Evolutionary conservation across 306 rosid genomes (phyloP).

Genomic region (Lathyrus oleraceus): DNA sequence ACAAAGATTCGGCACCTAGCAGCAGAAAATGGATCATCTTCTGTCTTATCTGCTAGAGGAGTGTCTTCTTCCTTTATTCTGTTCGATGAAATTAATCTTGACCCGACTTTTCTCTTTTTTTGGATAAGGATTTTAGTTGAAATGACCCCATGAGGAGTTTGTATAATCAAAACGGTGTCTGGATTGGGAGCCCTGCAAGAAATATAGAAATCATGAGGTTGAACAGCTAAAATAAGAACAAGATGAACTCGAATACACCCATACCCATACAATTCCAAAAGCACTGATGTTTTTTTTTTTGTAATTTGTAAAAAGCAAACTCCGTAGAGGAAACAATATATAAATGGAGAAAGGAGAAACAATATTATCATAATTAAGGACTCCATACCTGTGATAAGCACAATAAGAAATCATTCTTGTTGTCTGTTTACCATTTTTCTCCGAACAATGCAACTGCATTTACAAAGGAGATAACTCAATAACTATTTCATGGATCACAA

Average conservation of each 20-base stretch:
- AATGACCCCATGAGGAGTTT: slow-evolving; percentile 72
- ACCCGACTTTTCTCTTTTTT: slow-evolving; percentile 70
- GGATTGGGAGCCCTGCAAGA: slow-evolving; percentile 89
- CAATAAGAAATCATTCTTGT: slow-evolving; percentile 85
- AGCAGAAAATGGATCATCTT: slow-evolving; percentile 69
- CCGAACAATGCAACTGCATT: slow-evolving; percentile 76
- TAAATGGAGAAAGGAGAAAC: slow-evolving; percentile 3
- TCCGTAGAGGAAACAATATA: slow-evolving; percentile 6
- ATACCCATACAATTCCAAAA: not conserved
- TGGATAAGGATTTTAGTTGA: slow-evolving; percentile 75
- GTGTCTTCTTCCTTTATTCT: slow-evolving; percentile 56
- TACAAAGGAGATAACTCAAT: slow-evolving; percentile 25
- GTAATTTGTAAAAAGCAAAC: slow-evolving; percentile 14
- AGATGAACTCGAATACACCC: slow-evolving; percentile 21
- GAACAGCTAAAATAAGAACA: not conserved
- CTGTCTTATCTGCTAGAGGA: slow-evolving; percentile 50
- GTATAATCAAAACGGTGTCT: slow-evolving; percentile 76
- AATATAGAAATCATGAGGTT: slow-evolving; percentile 37
- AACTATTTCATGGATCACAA: slow-evolving; percentile 22
- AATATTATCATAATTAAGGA: slow-evolving; percentile 28
- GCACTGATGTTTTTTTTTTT: slow-evolving; percentile 2
- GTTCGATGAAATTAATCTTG: slow-evolving; percentile 78
- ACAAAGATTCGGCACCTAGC: slow-evolving; percentile 73
- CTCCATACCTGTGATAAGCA: slow-evolving; percentile 79
- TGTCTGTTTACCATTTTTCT: slow-evolving; percentile 75